Base-by-base conservation (phyloP, 2,329 filamentous ascomycete genomes). In the Aureobasidium sp. region DNA sequence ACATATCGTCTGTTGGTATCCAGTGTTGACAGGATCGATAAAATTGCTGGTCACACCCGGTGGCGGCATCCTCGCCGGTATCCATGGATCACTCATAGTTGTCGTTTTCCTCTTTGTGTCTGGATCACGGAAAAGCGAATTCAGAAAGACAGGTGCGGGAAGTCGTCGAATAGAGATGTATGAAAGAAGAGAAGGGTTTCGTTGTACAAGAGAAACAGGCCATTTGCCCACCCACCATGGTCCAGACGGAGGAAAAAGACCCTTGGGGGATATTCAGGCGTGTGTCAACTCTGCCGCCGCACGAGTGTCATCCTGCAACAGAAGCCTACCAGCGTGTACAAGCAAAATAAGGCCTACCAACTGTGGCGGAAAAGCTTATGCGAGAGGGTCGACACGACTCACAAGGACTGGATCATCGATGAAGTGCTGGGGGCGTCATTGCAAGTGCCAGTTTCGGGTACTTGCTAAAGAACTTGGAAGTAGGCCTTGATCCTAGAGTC, bases 41-140 rank as follows among this genome's bases (percentile, higher is more conserved):
- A 61, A 36, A 25, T 61, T 61, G 59, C 59, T 61, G 9, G 48
- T 61, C 5, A 34, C 4, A n/a, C 59, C 59, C 9, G 45, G 39
- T 27, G 59, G 59, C 7, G 57, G 34, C 14, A 8, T 14, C 25
- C 57, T 47, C 14, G 47, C 45, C 8, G 45, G 57, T 51, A 10
- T 34, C 5, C 21, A 21, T 21, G 32, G 29, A 37, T 29, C 42
- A 10, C 14, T 58, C 54, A 58, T 58, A 3, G 16, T 42, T 10
- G 36, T 21, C 21, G 7, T 16, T 6, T 5, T 54, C 25, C 11
- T 21, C 32, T 8, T 30, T 30, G 32, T 57, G 39, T 45, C 29
- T 34, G 53, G 29, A 57, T 57, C 39, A 34, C 39, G n/a, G 21
- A 41, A 34, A 36, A 10, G 39, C n/a, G 21, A 21, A 32, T 10